A percentile compares a stretch with the other conserved stretches of the same genome.
Evolutionary conservation across 169 alveolate species (phyloP).

Genomic region (Amoebophrya sp.): DNA sequence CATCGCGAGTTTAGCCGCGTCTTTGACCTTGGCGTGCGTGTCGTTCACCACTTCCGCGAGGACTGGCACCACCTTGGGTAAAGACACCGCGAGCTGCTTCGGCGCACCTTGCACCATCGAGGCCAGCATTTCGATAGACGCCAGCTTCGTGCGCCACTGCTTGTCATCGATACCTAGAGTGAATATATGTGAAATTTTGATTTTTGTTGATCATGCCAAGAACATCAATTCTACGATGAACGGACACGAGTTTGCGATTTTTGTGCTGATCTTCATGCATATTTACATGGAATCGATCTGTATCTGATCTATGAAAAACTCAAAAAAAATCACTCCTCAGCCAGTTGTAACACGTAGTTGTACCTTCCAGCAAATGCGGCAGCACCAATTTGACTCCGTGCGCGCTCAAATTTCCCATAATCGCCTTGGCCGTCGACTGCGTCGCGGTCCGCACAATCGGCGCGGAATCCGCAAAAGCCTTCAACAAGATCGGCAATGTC

Average conservation of each 20-base stretch:
- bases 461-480: neutral
- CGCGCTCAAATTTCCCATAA: neutral
- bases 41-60: conserved; percentile 42
- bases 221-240: too few species aligned
- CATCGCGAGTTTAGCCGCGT: conserved; percentile 33
- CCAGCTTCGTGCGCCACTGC: conserved; percentile 59
- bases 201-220: too few species aligned
- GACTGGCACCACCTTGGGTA: conserved; percentile 41
- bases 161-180: too few species aligned
- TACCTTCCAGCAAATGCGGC: neutral
- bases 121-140: conserved; percentile 55
- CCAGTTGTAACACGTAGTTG: too few species aligned
- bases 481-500: neutral
- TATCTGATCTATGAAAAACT: too few species aligned
- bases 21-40: conserved; percentile 35
- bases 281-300: too few species aligned
- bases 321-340: too few species aligned
- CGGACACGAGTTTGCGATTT: too few species aligned
- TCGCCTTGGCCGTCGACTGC: neutral
- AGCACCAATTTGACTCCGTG: neutral
- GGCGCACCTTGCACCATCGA: conserved; percentile 48
- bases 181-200: too few species aligned
- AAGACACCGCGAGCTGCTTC: conserved; percentile 46
- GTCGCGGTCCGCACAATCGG: neutral
- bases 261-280: too few species aligned